Conservation (phyloP, 2,329 filamentous ascomycete species). For the Chaetomium strumarium region DNA sequence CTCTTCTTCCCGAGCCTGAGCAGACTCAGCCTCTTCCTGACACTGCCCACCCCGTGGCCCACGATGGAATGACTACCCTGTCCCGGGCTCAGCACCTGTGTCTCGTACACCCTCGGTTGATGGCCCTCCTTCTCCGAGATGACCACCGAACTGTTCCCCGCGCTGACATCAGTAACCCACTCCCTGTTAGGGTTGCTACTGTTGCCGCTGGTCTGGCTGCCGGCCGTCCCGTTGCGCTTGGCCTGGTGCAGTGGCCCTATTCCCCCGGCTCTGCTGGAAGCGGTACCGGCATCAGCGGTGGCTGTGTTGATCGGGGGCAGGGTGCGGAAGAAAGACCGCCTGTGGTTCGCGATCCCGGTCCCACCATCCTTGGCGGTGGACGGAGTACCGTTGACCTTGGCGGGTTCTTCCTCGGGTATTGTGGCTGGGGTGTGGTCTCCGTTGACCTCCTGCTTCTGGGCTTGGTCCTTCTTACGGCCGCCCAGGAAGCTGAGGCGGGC, state of each 20-base stretch:
- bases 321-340: constrained; percentile 42
- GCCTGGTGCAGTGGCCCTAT: neutral
- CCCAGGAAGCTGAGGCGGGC: constrained; percentile 53
- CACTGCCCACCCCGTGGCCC: constrained; percentile 42
- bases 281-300: neutral
- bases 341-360: constrained; percentile 22
- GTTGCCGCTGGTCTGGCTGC: neutral
- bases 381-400: neutral
- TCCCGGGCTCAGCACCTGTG: neutral
- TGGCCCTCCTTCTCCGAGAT: constrained; percentile 3
- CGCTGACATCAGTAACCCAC: neutral
- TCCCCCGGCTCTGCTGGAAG: neutral
- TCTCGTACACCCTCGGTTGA: neutral
- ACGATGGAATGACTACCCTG: neutral
- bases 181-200: neutral
- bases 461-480: constrained; percentile 43
- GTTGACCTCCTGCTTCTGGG: constrained; percentile 9
- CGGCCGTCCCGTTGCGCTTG: neutral
- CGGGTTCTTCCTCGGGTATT: constrained; percentile 4
- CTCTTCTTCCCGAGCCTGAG: constrained; percentile 68
- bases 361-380: constrained; percentile 25
- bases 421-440: constrained; percentile 6
- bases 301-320: constrained; percentile 10
- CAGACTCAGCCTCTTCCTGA: constrained; percentile 73
- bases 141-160: neutral